phyloP scores from a whole-genome alignment of 352 stramenopile species.

The Globisporangium rhizosaccharum region DNA sequence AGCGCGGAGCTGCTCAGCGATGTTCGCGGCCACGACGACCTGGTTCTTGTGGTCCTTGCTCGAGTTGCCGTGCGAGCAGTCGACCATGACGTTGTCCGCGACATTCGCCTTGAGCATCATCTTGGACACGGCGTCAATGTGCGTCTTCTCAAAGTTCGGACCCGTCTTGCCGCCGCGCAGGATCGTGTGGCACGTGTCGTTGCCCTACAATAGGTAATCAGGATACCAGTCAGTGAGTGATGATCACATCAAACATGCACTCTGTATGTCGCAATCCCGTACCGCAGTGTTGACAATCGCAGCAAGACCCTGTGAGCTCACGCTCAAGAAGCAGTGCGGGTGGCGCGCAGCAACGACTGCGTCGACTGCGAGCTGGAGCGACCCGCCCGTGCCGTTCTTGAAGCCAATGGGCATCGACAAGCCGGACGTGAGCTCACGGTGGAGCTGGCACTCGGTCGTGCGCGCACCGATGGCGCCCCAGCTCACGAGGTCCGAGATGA shows the following conservation, averaged over 20 bases:
- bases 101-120: slow-evolving; percentile 85
- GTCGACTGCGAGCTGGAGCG: slow-evolving; percentile 83
- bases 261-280: neutral
- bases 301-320: slow-evolving; percentile 81
- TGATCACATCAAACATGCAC: neutral
- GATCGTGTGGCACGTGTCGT: slow-evolving; percentile 87
- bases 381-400: slow-evolving; percentile 88
- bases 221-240: neutral
- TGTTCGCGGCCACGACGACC: slow-evolving; percentile 58
- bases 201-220: slow-evolving; percentile 31
- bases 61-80: slow-evolving; percentile 90
- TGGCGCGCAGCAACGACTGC: slow-evolving; percentile 76
- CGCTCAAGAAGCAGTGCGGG: slow-evolving; percentile 86
- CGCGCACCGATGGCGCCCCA: slow-evolving; percentile 89
- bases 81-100: slow-evolving; percentile 84
- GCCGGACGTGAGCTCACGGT: slow-evolving; percentile 86
- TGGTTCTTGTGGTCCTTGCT: slow-evolving; percentile 89
- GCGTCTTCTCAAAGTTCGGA: slow-evolving; percentile 79
- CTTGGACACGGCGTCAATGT: slow-evolving; percentile 74
- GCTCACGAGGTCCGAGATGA: slow-evolving; percentile 86
- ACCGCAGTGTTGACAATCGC: slow-evolving; percentile 83
- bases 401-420: slow-evolving; percentile 90
- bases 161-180: slow-evolving; percentile 81
- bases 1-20: slow-evolving; percentile 61
- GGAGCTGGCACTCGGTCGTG: slow-evolving; percentile 87